phyloP scores from a whole-genome alignment of 805 yeast species.

The Candida pseudofarinosa region DNA sequence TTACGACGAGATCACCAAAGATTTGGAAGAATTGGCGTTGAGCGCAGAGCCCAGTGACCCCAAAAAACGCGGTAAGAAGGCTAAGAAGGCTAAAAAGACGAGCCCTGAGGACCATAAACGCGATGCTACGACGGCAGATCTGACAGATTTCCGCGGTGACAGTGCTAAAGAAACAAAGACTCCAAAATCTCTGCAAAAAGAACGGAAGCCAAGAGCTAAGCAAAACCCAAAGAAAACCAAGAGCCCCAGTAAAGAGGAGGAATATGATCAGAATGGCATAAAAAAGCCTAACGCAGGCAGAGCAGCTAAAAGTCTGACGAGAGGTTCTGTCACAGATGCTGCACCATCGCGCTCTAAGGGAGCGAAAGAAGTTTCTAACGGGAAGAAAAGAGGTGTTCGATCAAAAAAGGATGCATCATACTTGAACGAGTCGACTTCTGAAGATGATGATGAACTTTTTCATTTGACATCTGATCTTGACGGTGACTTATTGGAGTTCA shows the following conservation, averaged over 20 bases:
- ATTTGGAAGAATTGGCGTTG: conserved; percentile 21
- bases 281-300: too few relatives aligned
- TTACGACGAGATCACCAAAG: conserved; percentile 23
- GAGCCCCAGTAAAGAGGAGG: too few relatives aligned
- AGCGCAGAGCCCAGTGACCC: conserved; percentile 3
- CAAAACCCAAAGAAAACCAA: too few relatives aligned
- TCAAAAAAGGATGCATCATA: background rate
- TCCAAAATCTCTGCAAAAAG: too few relatives aligned
- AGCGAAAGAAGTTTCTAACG: too few relatives aligned
- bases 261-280: too few relatives aligned
- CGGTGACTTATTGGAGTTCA: background rate
- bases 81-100: conserved; percentile 1
- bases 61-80: background rate
- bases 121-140: background rate
- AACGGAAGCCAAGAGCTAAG: too few relatives aligned
- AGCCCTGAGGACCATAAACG: background rate
- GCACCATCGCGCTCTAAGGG: too few relatives aligned
- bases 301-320: too few relatives aligned
- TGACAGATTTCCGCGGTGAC: background rate
- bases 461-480: background rate
- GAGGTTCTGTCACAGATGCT: too few relatives aligned
- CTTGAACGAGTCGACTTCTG: background rate
- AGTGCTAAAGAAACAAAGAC: background rate
- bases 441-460: background rate
- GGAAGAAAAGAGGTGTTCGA: too few relatives aligned